Conservation (phyloP, 2,329 filamentous ascomycete species). For the Botryotinia narcissicola region DNA sequence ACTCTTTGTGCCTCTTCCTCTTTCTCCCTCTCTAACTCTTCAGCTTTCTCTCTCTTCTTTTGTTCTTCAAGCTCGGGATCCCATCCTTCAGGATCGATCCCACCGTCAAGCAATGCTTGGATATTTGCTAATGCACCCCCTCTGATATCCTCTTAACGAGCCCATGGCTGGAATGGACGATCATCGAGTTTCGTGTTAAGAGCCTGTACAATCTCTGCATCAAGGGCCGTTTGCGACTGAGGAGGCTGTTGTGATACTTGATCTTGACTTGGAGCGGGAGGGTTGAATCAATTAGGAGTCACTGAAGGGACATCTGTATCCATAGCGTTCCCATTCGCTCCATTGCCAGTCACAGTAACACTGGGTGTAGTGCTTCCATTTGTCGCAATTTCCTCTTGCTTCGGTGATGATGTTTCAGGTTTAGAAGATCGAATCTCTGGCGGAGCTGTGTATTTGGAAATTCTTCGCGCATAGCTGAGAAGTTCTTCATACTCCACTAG, state of each 20-base stretch:
- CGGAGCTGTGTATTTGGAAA: conserved; percentile 76
- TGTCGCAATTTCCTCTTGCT: conserved; percentile 25
- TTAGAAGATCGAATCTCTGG: conserved; percentile 23
- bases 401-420: not conserved
- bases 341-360: conserved; percentile 19
- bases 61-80: conserved; percentile 49
- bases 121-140: conserved; percentile 64
- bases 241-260: conserved; percentile 25
- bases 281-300: conserved; percentile 4
- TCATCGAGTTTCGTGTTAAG: conserved; percentile 53
- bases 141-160: conserved; percentile 66
- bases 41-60: conserved; percentile 33
- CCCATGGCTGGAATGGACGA: conserved; percentile 73
- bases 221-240: conserved; percentile 34
- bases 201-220: conserved; percentile 40
- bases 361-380: conserved; percentile 35
- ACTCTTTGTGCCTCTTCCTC: conserved; percentile 33
- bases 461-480: conserved; percentile 73
- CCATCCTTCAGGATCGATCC: conserved; percentile 59
- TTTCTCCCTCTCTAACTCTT: conserved; percentile 34
- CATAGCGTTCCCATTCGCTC: conserved; percentile 24
- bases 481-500: conserved; percentile 69
- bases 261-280: conserved; percentile 15
- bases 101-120: conserved; percentile 60
- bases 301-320: conserved; percentile 25